Base-by-base conservation (phyloP, 306 rosid species). In the Echinosophora koreensis region DNA sequence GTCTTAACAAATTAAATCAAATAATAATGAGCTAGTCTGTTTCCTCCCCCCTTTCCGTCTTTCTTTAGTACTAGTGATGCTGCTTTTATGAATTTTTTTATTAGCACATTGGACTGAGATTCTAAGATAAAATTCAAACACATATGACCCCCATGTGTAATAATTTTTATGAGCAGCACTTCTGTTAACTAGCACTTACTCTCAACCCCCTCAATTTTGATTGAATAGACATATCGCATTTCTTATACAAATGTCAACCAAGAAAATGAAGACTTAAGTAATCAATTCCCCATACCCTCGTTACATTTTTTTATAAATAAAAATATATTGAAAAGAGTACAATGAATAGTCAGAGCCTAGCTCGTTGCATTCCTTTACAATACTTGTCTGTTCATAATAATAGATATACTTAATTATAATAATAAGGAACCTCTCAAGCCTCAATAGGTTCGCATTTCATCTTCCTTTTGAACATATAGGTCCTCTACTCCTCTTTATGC, bases 1-100 rank as follows among this genome's bases (percentile, higher is more conserved):
- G 73, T 61, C 80, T 66, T 34, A 73, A 11, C 79, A 37, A 66
- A 76, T 69, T 69, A 17, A 79, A 76, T 84, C 76, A 68, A 49
- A 32, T 66, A 13, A 32, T 42, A 42, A 34, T 11, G 22, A 51
- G 65, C 32, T 38, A 32, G 10, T 54, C 42, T 58, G 70, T 58
- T 67, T 51, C 10, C 66, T 50, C 34, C 38, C 50, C 59, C 42
- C 42, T 32, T 39, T 16, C 10, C 2, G 46, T 28, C 32, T 63
- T 50, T 66, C 32, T 54, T 30, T 17, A 35, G 39, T 32, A 22
- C 34, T 9, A n/a, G 69, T 80, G 87, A 84, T 47, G 84, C 82
- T 63, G 1, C 18, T 47, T 55, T 61, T 6, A 14, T 50, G 44
- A 0, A 67, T 10, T 73, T 55, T 63, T 46, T 6, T 2, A 44